These are phyloP conservation scores for Botrytis aclada DNA, from an alignment of 2,329 filamentous ascomycete species.

Conservation along the genomic window DNA sequence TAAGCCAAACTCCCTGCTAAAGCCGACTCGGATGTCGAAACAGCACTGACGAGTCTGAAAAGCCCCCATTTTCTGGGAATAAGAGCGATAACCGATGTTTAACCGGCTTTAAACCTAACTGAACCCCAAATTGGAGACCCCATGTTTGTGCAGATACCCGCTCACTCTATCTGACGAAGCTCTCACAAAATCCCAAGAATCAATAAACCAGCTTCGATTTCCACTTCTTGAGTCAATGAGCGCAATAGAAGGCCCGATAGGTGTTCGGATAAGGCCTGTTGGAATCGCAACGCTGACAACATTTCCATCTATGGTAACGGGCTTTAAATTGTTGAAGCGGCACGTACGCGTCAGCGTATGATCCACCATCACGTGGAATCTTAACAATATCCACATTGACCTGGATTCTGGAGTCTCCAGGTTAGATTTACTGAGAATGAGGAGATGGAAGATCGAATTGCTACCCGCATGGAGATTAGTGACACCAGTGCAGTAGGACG, in stretches of 20 bases:
- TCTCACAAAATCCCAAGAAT: background rate
- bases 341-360: background rate
- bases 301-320: background rate
- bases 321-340: background rate
- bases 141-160: background rate
- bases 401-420: conserved; percentile 10
- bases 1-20: background rate
- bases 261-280: background rate
- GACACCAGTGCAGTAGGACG: background rate
- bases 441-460: background rate
- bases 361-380: background rate
- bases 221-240: background rate
- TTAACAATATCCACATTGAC: background rate
- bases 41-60: background rate
- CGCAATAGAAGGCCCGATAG: background rate
- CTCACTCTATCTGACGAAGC: background rate
- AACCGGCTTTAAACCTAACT: background rate
- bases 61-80: background rate
- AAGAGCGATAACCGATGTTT: background rate
- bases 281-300: background rate
- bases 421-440: background rate
- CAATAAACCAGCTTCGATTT: background rate
- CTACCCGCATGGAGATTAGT: background rate
- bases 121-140: background rate
- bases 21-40: background rate